These are phyloP conservation scores for Bipolaris cookei DNA, from an alignment of 2,329 filamentous ascomycete species.

Conservation along the genomic window DNA sequence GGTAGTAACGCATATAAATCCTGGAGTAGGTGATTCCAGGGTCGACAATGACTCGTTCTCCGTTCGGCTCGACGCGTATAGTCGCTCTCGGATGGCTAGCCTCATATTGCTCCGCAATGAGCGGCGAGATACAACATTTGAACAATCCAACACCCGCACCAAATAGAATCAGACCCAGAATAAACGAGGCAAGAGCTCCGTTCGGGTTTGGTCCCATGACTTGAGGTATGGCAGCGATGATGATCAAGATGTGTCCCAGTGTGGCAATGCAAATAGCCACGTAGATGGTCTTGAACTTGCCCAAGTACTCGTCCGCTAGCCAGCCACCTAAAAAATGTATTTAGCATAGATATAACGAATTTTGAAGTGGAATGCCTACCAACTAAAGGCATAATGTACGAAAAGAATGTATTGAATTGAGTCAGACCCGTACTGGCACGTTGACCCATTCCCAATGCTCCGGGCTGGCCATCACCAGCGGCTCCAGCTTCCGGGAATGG, in stretches of 20 bases:
- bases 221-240: slow-evolving; percentile 59
- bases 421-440: slow-evolving; percentile 33
- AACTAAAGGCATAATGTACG: slow-evolving; percentile 35
- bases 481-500: slow-evolving; percentile 58
- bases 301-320: slow-evolving; percentile 64
- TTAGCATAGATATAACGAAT: slow-evolving; percentile 13
- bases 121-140: slow-evolving; percentile 57
- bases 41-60: slow-evolving; percentile 72
- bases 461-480: slow-evolving; percentile 36
- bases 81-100: slow-evolving; percentile 58
- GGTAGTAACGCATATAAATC: slow-evolving; percentile 73
- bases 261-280: slow-evolving; percentile 64
- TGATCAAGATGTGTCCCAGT: slow-evolving; percentile 59
- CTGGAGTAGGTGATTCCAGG: slow-evolving; percentile 69
- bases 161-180: slow-evolving; percentile 55
- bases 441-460: slow-evolving; percentile 38
- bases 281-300: slow-evolving; percentile 65
- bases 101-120: slow-evolving; percentile 72
- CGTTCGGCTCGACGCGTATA: slow-evolving; percentile 59
- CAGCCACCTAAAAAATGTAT: slow-evolving; percentile 62
- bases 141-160: slow-evolving; percentile 54
- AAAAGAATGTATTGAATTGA: slow-evolving; percentile 31
- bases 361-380: slow-evolving; percentile 21
- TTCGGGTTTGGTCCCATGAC: slow-evolving; percentile 43
- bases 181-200: slow-evolving; percentile 55